Conservation (phyloP, 192 early-diverging fungal species). For the Chytriomyces confervae region DNA sequence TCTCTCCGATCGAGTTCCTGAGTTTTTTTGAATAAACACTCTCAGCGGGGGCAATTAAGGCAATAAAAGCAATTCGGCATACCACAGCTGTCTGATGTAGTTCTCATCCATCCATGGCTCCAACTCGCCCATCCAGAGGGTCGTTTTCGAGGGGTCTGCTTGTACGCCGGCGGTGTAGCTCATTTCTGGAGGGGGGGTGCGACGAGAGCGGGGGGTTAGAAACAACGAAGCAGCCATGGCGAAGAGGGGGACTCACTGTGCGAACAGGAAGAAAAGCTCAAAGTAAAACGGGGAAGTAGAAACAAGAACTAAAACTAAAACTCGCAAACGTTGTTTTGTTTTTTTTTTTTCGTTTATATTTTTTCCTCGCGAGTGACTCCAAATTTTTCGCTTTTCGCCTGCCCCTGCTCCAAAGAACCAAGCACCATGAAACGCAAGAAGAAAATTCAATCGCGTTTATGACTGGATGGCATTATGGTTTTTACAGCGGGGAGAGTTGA, state of each 20-base stretch:
- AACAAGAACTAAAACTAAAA: no score
- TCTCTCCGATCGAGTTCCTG: slow-evolving; percentile 70
- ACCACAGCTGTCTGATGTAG: slow-evolving; percentile 87
- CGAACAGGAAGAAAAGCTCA: no score
- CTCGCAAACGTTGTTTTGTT: neutral
- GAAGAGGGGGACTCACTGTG: no score
- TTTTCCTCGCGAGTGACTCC: neutral
- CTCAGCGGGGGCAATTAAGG: slow-evolving; percentile 18
- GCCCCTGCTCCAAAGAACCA: neutral
- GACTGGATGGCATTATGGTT: no score
- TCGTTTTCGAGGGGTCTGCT: slow-evolving; percentile 37
- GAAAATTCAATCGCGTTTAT: no score
- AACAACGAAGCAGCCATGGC: neutral
- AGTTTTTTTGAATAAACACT: neutral
- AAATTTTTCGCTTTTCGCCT: neutral
- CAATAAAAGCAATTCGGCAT: slow-evolving; percentile 20
- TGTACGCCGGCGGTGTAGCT: slow-evolving; percentile 9
- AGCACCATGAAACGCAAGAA: no score
- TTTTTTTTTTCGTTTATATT: neutral
- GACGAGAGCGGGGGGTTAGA: neutral
- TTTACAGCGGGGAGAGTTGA: no score
- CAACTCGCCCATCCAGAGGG: slow-evolving; percentile 90
- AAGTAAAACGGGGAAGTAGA: no score
- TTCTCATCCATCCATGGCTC: slow-evolving; percentile 99
- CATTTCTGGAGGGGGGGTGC: neutral